Evolutionary conservation across 1,284 basidiomycete genomes (phyloP).

Genomic region (Rhodotorula mucilaginosa): DNA sequence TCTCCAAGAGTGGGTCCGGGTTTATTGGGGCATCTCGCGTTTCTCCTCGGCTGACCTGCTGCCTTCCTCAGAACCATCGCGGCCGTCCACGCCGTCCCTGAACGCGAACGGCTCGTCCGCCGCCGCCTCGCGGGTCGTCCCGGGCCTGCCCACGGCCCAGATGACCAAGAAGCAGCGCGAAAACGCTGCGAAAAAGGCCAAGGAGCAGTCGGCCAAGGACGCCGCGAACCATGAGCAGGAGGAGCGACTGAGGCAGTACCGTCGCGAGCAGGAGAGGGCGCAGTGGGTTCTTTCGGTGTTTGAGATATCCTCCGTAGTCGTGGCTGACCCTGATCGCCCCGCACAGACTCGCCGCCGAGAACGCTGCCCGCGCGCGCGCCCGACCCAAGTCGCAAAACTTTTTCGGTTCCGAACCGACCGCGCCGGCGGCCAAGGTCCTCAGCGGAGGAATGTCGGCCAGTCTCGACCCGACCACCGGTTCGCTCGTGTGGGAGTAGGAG

Average conservation of each 20-base stretch:
- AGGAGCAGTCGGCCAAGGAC: slow-evolving; percentile 20
- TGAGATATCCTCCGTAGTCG: not conserved
- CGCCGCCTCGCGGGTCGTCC: slow-evolving; percentile 12
- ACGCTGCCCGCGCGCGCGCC: slow-evolving; percentile 9
- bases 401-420: slow-evolving; percentile 21
- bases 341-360: slow-evolving; percentile 10
- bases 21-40: not conserved
- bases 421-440: slow-evolving; percentile 1
- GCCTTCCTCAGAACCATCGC: slow-evolving; percentile 24
- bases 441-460: slow-evolving; percentile 21
- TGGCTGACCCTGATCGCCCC: not conserved
- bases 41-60: not conserved
- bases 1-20: slow-evolving; percentile 26
- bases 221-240: slow-evolving; percentile 26
- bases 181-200: slow-evolving; percentile 29
- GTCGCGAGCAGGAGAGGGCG: slow-evolving; percentile 24
- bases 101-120: not conserved
- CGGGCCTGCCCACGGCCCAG: slow-evolving; percentile 15
- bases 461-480: slow-evolving; percentile 25
- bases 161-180: slow-evolving; percentile 36
- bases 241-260: slow-evolving; percentile 23
- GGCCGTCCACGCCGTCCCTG: slow-evolving; percentile 16
- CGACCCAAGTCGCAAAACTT: slow-evolving; percentile 30
- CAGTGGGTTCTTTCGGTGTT: slow-evolving; percentile 10
- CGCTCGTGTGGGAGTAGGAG: slow-evolving; percentile 27